phyloP scores from a whole-genome alignment of 2,329 filamentous ascomycete species.

The Neofusicoccum laricinum region DNA sequence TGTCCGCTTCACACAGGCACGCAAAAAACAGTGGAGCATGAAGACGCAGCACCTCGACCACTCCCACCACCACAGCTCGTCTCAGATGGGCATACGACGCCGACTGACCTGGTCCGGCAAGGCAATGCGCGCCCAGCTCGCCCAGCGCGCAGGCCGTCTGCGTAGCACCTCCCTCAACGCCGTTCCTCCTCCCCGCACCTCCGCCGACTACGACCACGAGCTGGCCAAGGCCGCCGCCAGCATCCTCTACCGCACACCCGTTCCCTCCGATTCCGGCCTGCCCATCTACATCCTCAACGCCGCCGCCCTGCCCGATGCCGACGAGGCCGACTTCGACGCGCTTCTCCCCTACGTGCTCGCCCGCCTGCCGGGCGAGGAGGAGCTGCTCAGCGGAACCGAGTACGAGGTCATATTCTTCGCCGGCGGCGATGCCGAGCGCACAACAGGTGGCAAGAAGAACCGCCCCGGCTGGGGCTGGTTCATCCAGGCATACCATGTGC shows the following conservation, averaged over 20 bases:
- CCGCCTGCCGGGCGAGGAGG: slow-evolving; percentile 54
- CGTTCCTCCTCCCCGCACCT: slow-evolving; percentile 45
- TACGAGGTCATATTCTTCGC: slow-evolving; percentile 59
- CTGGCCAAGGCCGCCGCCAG: slow-evolving; percentile 51
- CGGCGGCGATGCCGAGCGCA: slow-evolving; percentile 44
- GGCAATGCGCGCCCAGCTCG: slow-evolving; percentile 34
- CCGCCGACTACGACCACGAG: slow-evolving; percentile 46
- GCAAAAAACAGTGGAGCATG: slow-evolving; percentile 5
- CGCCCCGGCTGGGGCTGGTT: slow-evolving; percentile 56
- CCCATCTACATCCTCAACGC: slow-evolving; percentile 56
- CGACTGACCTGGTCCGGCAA: slow-evolving; percentile 14
- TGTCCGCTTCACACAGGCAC: neutral
- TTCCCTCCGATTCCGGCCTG: slow-evolving; percentile 48
- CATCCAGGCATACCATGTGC: slow-evolving; percentile 55
- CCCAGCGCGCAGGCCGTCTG: slow-evolving; percentile 29
- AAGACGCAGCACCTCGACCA: neutral
- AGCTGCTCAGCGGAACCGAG: slow-evolving; percentile 51
- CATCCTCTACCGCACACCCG: slow-evolving; percentile 54
- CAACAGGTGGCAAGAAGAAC: slow-evolving; percentile 39
- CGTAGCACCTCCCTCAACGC: slow-evolving; percentile 46
- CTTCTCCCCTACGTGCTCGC: slow-evolving; percentile 56
- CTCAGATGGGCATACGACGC: slow-evolving; percentile 14
- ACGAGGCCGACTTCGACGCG: slow-evolving; percentile 53
- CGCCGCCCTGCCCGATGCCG: slow-evolving; percentile 55
- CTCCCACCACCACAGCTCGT: neutral